A percentile compares a stretch with the other conserved stretches of the same genome.
phyloP scores from a whole-genome alignment of 2,329 filamentous ascomycete species.

The Aspergillus sp. region DNA sequence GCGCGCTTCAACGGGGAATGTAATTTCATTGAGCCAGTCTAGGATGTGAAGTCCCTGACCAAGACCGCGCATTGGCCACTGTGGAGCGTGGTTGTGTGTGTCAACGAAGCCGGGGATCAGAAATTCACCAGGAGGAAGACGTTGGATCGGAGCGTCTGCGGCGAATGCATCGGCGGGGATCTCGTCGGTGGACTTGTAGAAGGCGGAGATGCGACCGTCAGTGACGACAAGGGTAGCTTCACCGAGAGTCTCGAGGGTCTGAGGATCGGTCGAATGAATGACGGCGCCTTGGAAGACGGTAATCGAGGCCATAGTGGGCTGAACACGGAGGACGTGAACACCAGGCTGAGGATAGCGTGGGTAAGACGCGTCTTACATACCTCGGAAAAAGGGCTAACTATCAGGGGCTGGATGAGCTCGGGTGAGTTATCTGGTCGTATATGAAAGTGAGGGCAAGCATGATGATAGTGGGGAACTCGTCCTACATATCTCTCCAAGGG shows the following conservation, averaged over 20 bases:
- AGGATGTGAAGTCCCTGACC: slow-evolving; percentile 50
- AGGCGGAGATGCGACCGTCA: slow-evolving; percentile 35
- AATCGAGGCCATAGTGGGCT: not conserved
- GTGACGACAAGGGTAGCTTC: slow-evolving; percentile 38
- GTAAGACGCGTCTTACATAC: not conserved
- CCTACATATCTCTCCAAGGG: not conserved
- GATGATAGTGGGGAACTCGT: not conserved
- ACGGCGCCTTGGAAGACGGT: slow-evolving; percentile 38
- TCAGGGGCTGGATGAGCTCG: too few species aligned
- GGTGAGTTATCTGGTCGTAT: too few species aligned
- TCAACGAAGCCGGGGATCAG: slow-evolving; percentile 55
- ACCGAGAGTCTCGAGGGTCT: slow-evolving; percentile 36
- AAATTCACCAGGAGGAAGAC: slow-evolving; percentile 35
- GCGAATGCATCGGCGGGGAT: slow-evolving; percentile 34
- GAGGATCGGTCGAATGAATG: slow-evolving; percentile 34
- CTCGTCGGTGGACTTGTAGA: slow-evolving; percentile 27
- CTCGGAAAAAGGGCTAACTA: too few species aligned
- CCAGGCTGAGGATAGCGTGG: not conserved
- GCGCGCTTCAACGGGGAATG: slow-evolving; percentile 67
- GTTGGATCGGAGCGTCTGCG: slow-evolving; percentile 32
- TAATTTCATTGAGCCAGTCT: slow-evolving; percentile 68
- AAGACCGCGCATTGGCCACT: slow-evolving; percentile 54
- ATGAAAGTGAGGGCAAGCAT: not conserved
- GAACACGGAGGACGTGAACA: not conserved
- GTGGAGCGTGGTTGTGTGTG: slow-evolving; percentile 71